Percentiles rank a stretch among this genome's conserved stretches.
phyloP scores from a whole-genome alignment of 208 protist genomes.

The Acanthamoeba healyi region DNA sequence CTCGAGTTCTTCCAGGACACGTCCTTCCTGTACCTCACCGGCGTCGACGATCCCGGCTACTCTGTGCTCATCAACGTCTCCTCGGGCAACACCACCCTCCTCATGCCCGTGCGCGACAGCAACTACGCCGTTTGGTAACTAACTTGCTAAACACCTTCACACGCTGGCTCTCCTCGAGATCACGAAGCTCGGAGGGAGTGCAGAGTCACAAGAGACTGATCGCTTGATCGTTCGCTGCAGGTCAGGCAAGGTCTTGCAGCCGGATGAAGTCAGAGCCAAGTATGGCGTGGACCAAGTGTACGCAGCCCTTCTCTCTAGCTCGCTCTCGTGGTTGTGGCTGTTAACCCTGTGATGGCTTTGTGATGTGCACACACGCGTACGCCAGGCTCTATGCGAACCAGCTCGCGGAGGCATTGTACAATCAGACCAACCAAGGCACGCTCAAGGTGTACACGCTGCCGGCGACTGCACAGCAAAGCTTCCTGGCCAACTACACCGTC shows the following conservation, averaged over 20 bases:
- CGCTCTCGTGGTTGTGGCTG: not conserved
- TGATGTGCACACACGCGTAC: too few species aligned
- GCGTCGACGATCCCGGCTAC: conserved; percentile 53
- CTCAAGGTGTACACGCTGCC: conserved; percentile 27
- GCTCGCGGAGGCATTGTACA: not conserved
- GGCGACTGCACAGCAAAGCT: not conserved
- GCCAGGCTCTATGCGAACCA: conserved; percentile 51
- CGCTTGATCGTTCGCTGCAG: not conserved
- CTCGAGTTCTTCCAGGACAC: conserved; percentile 70
- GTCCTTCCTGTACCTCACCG: conserved; percentile 67
- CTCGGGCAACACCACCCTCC: not conserved
- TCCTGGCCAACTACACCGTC: conserved; percentile 57
- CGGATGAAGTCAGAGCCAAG: conserved; percentile 35
- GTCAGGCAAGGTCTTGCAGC: conserved; percentile 14
- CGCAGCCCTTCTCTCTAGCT: not conserved
- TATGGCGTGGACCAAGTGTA: conserved; percentile 66
- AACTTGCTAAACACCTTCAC: too few species aligned
- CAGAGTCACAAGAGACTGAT: too few species aligned
- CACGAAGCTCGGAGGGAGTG: too few species aligned
- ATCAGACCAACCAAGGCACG: not conserved
- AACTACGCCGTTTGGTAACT: conserved; percentile 49
- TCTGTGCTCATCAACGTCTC: not conserved
- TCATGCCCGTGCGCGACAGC: conserved; percentile 55
- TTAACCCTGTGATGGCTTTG: not conserved
- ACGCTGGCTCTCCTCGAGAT: too few species aligned